These are phyloP conservation scores for Peronospora tabacina DNA, from an alignment of 352 stramenopile genomes.

Conservation along the genomic window DNA sequence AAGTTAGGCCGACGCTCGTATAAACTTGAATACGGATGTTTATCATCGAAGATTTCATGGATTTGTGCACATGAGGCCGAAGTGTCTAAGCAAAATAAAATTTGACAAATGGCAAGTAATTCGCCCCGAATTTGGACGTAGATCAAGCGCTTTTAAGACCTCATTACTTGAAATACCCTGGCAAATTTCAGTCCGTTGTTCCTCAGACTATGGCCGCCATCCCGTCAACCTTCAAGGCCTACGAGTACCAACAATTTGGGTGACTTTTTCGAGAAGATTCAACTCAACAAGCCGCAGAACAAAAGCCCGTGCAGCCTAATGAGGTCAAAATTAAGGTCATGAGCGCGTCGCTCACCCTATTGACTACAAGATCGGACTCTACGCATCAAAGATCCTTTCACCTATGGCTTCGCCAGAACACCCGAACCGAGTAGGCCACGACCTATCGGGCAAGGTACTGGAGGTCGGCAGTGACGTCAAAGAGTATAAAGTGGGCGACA, in stretches of 20 bases:
- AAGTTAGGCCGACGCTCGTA: too few species aligned
- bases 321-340: conserved; percentile 33
- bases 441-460: conserved; percentile 29
- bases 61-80: too few species aligned
- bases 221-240: conserved; percentile 16
- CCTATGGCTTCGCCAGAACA: conserved; percentile 12
- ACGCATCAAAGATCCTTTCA: not conserved
- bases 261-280: conserved; percentile 18
- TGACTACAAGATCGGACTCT: conserved; percentile 15
- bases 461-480: conserved; percentile 27
- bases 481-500: conserved; percentile 25
- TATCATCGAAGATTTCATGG: too few species aligned
- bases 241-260: conserved; percentile 25
- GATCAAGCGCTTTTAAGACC: too few species aligned
- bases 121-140: too few species aligned
- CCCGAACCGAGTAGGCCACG: conserved; percentile 27
- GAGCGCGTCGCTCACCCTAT: conserved; percentile 18
- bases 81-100: too few species aligned
- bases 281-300: conserved; percentile 16
- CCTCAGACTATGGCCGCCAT: conserved; percentile 5
- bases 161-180: not conserved
- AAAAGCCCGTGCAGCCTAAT: conserved; percentile 10
- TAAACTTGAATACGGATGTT: too few species aligned
- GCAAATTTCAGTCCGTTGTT: too few species aligned
- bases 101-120: too few species aligned